Evolutionary conservation across 2,329 filamentous ascomycete species (phyloP).

Genomic region (Ophiocordyceps camponoti-floridani): DNA sequence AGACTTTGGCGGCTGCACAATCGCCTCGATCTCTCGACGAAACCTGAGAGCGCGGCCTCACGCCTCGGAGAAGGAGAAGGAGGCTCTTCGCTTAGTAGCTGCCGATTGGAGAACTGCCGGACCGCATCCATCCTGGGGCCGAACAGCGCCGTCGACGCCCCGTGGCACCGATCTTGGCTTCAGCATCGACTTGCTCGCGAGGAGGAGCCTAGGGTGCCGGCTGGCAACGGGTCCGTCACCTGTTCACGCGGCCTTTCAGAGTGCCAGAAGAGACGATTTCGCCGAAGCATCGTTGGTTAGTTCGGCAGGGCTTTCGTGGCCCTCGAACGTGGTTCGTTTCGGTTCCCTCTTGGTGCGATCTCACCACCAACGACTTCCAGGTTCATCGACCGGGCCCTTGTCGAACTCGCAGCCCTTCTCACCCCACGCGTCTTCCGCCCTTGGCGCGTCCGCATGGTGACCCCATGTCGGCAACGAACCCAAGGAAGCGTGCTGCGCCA

Average conservation of each 20-base stretch:
- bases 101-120: not conserved
- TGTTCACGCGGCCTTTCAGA: not conserved
- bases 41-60: not conserved
- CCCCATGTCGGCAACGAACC: conserved; percentile 29
- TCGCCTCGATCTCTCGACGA: not conserved
- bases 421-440: not conserved
- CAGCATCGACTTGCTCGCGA: not conserved
- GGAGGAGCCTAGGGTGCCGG: not conserved
- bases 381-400: not conserved
- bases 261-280: not conserved
- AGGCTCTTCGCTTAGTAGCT: not conserved
- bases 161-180: not conserved
- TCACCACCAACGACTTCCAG: not conserved
- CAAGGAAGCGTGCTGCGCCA: conserved; percentile 57
- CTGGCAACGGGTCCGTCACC: not conserved
- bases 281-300: not conserved
- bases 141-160: not conserved
- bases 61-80: not conserved
- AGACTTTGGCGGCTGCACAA: not conserved
- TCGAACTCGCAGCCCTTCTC: not conserved
- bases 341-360: not conserved
- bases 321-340: not conserved
- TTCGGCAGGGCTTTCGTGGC: no score
- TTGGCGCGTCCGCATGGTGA: not conserved
- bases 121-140: not conserved